Percentiles rank a stretch among this genome's conserved stretches.
phyloP scores from a whole-genome alignment of 2,329 filamentous ascomycete species.

The Xylariales sp. region DNA sequence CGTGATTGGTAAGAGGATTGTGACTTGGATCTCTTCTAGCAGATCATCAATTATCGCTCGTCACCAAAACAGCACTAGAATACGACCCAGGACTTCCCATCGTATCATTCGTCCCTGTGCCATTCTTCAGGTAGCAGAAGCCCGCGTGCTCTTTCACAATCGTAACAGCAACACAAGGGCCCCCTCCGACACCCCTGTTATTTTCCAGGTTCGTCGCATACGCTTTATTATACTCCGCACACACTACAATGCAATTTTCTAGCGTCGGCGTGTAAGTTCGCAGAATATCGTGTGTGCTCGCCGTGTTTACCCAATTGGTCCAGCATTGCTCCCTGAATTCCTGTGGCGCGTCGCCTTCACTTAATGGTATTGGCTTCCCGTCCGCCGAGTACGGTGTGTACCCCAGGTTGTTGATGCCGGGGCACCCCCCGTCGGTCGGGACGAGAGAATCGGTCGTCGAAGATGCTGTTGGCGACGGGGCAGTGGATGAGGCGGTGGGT shows the following conservation, averaged over 20 bases:
- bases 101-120: constrained; percentile 43
- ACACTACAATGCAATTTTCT: constrained; percentile 46
- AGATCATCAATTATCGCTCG: constrained; percentile 2
- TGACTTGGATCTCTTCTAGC: not conserved
- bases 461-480: constrained; percentile 23
- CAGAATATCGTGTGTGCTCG: constrained; percentile 41
- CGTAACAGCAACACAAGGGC: constrained; percentile 44
- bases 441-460: constrained; percentile 28
- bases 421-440: constrained; percentile 44
- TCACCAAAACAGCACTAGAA: constrained; percentile 44
- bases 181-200: constrained; percentile 41
- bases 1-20: not conserved
- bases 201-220: constrained; percentile 39
- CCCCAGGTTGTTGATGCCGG: constrained; percentile 37
- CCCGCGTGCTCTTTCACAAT: constrained; percentile 43
- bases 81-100: constrained; percentile 40
- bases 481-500: constrained; percentile 23
- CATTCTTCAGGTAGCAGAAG: constrained; percentile 47
- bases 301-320: constrained; percentile 41
- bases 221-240: constrained; percentile 45
- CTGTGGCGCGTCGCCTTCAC: constrained; percentile 33
- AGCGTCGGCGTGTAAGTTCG: constrained; percentile 44
- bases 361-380: constrained; percentile 41
- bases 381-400: constrained; percentile 45
- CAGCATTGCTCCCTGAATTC: constrained; percentile 44